These are phyloP conservation scores for Penicillium coprophilum DNA, from an alignment of 495 filamentous ascomycete genomes.

Conservation along the genomic window DNA sequence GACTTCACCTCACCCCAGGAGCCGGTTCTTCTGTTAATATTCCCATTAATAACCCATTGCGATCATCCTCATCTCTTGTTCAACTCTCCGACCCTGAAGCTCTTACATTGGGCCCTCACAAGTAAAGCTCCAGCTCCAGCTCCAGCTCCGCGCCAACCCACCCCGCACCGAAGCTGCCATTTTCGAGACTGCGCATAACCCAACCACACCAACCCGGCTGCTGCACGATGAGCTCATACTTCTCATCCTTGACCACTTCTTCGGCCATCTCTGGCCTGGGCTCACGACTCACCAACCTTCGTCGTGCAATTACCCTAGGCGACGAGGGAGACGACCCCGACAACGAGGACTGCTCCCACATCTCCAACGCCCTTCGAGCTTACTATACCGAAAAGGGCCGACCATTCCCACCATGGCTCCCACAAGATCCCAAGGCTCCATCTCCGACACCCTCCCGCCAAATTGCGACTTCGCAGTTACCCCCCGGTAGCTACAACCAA, in stretches of 20 bases:
- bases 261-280: slow-evolving; percentile 74
- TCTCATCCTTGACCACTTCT: slow-evolving; percentile 62
- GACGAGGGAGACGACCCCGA: slow-evolving; percentile 74
- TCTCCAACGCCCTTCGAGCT: slow-evolving; percentile 89
- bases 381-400: slow-evolving; percentile 91
- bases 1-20: slow-evolving; percentile 13
- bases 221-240: slow-evolving; percentile 71
- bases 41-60: background rate
- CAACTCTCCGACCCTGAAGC: background rate
- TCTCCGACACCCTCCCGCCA: slow-evolving; percentile 54
- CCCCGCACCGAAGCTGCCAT: slow-evolving; percentile 24
- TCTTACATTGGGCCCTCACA: slow-evolving; percentile 11
- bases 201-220: background rate
- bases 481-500: slow-evolving; percentile 45
- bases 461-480: slow-evolving; percentile 52
- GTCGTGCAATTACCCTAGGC: slow-evolving; percentile 76
- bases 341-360: slow-evolving; percentile 91
- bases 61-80: background rate
- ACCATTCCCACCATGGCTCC: slow-evolving; percentile 84
- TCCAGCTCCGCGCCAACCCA: slow-evolving; percentile 21
- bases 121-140: slow-evolving; percentile 17
- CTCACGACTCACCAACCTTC: slow-evolving; percentile 75
- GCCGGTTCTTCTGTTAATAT: slow-evolving; percentile 26
- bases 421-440: slow-evolving; percentile 75
- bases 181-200: slow-evolving; percentile 10